Percentiles rank a stretch among this genome's conserved stretches.
Conservation (phyloP, 345 rosid species). For the Cardamine chenopodiifolia region DNA sequence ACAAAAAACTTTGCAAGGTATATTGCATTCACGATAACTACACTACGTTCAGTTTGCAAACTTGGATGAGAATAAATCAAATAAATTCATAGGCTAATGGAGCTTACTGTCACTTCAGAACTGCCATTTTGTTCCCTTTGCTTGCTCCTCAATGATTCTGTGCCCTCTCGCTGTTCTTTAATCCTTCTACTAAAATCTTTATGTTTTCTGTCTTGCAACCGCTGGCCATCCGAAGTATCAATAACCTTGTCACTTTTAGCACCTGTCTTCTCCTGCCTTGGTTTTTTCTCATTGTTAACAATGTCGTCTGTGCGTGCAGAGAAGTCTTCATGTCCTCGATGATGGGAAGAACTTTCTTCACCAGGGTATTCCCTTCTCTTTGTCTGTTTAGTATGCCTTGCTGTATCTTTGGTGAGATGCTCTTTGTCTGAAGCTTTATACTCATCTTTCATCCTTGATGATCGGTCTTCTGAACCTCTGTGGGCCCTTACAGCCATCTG, state of each 20-base stretch:
- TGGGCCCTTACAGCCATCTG: constrained; percentile 57
- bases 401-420: constrained; percentile 58
- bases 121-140: constrained; percentile 71
- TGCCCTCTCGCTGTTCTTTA: constrained; percentile 68
- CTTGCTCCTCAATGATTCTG: constrained; percentile 60
- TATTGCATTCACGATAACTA: constrained; percentile 44
- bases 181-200: constrained; percentile 67
- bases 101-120: constrained; percentile 72
- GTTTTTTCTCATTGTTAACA: constrained; percentile 62
- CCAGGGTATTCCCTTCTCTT: constrained; percentile 71
- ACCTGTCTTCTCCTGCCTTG: constrained; percentile 69
- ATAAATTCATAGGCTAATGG: constrained; percentile 26
- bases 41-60: constrained; percentile 31
- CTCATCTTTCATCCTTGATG: constrained; percentile 65
- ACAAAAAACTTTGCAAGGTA: constrained; percentile 19
- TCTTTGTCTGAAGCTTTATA: constrained; percentile 70
- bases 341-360: constrained; percentile 63
- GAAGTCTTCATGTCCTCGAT: constrained; percentile 65
- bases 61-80: constrained; percentile 21
- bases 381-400: constrained; percentile 62
- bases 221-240: constrained; percentile 60
- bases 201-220: constrained; percentile 64
- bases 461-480: constrained; percentile 74
- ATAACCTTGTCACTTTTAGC: constrained; percentile 57
- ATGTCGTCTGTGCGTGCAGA: constrained; percentile 58